Evolutionary conservation across 129 eudicot species (phyloP), one percentile per base, ranked within the genome.

Genomic region (Arctium minus): DNA sequence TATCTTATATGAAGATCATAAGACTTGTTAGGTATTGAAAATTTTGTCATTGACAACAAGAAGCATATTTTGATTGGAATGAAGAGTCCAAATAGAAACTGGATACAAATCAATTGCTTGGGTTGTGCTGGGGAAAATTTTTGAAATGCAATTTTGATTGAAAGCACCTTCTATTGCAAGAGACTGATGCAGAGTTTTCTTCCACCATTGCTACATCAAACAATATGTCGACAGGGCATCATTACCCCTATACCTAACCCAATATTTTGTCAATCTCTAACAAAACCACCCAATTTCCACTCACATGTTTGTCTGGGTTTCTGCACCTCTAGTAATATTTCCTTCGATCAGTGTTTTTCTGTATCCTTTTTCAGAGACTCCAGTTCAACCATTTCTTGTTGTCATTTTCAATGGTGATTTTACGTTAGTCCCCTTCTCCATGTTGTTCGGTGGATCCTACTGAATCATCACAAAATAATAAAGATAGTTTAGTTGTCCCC

Each of bases 21-120:
- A 80, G 22, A 80, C 44, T 73, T 67, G 71, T 2, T 81, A 73
- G 73, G 60, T 60, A 62, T 81, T 50, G 15, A 50, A 50, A 68
- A 44, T 80, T 13, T 50, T 72, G n/a, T 11, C 30, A n/a, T 4
- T 46, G 50, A 50, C 39, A 13, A 72, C 71, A 80, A 80, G 38
- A 80, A 72, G 30, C 79, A 73, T 35, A 39, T 39, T 32, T 37
- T 76, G 46, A 53, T 67, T 76, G 17, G 44, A 76, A 50, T 29
- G 33, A 76, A 31, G 15, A 33, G 33, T 76, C 46, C 70, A 53
- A 50, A 46, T 75, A 48, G 79, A 53, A 44, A 75, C 3, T 30
- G 15, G 40, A 46, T 75, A 75, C 69, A 31, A 32, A 50, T 75
- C 12, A 75, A 48, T 32, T 67, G 35, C 33, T 8, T 22, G 32